Conservation (phyloP, 768 basidiomycete species). For the Suillus tomentosus region DNA sequence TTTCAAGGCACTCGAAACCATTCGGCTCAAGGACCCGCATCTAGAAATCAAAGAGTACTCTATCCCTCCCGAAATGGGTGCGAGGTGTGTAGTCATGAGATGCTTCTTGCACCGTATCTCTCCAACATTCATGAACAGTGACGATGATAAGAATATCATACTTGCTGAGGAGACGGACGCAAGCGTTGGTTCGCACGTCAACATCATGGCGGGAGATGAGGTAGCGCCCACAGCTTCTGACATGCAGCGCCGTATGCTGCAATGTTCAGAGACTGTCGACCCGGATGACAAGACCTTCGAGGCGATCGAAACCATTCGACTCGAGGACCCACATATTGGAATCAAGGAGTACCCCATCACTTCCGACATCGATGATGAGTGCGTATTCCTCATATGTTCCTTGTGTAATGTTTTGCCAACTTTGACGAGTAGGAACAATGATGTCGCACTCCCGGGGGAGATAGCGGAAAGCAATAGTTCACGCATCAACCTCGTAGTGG, state of each 20-base stretch:
- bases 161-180: slow-evolving; percentile 13
- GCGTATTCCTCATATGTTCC: slow-evolving; percentile 22
- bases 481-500: slow-evolving; percentile 37
- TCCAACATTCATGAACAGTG: not conserved
- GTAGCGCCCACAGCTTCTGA: slow-evolving; percentile 25
- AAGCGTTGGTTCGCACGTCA: slow-evolving; percentile 35
- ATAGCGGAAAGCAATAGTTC: slow-evolving; percentile 35
- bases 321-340: slow-evolving; percentile 27
- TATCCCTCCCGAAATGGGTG: not conserved
- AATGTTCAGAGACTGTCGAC: slow-evolving; percentile 27
- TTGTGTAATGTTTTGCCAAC: slow-evolving; percentile 11
- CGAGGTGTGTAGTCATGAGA: not conserved
- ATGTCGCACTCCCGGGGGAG: slow-evolving; percentile 41
- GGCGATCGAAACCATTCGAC: slow-evolving; percentile 35
- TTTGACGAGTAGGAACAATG: not conserved
- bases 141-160: slow-evolving; percentile 26
- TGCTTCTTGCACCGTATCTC: not conserved
- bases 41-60: slow-evolving; percentile 22
- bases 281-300: slow-evolving; percentile 20
- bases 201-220: slow-evolving; percentile 38
- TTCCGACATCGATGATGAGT: not conserved
- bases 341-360: slow-evolving; percentile 20
- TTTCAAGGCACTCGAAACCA: slow-evolving; percentile 31
- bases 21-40: slow-evolving; percentile 29
- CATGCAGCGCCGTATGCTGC: slow-evolving; percentile 34